Conservation (phyloP, 306 rosid genomes). For the Psophocarpus tetragonolobus region DNA sequence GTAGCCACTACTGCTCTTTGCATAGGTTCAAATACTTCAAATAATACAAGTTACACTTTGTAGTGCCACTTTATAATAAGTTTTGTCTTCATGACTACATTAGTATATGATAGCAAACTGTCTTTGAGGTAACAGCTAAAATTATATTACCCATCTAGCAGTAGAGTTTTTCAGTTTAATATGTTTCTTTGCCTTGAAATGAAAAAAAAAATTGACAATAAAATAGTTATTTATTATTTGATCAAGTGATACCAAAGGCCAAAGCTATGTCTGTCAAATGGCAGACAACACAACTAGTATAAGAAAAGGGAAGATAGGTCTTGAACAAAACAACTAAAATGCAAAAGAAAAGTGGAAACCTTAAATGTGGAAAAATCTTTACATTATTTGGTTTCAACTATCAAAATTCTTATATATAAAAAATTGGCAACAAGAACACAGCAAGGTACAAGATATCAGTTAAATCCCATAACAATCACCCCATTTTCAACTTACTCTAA, state of each 20-base stretch:
- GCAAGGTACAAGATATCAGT: too few relatives aligned
- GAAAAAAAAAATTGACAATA: neutral
- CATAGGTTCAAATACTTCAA: neutral
- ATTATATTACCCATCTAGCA: neutral
- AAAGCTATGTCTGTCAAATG: neutral
- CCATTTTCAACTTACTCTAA: neutral
- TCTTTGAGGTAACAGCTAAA: neutral
- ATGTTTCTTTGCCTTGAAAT: neutral
- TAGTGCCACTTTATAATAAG: neutral
- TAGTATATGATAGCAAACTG: neutral
- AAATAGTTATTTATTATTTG: neutral
- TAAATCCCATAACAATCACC: conserved; percentile 8
- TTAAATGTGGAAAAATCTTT: too few relatives aligned
- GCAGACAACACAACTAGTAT: neutral
- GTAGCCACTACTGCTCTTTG: neutral
- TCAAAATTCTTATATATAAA: too few relatives aligned
- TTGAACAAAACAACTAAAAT: neutral
- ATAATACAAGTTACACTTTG: neutral
- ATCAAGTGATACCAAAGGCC: neutral
- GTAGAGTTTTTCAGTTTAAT: neutral
- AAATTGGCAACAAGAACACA: too few relatives aligned
- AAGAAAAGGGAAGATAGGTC: too few relatives aligned
- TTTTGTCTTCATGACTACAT: neutral
- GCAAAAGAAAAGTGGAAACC: neutral
- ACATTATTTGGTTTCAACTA: neutral